A percentile compares a stretch with the other conserved stretches of the same genome.
Conservation (phyloP, 495 filamentous ascomycete species). For the Aspergillus taichungensis region DNA sequence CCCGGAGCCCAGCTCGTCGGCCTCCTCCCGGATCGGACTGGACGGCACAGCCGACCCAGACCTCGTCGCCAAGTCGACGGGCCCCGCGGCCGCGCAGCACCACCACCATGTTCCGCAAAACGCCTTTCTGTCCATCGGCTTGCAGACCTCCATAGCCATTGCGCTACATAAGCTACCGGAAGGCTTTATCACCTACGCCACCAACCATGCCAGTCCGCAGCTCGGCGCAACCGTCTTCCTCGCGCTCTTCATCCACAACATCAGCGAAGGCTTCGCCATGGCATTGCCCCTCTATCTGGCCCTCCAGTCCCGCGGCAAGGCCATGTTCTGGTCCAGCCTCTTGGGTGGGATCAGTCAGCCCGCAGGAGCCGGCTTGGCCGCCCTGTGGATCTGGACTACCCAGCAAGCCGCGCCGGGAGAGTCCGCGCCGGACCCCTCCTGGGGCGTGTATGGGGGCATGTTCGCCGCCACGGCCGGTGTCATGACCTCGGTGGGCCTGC, state of each 20-base stretch:
- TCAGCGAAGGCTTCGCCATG: slow-evolving; percentile 93
- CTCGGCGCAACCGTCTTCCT: slow-evolving; percentile 89
- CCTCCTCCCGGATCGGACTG: slow-evolving; percentile 4
- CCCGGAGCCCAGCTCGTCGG: slow-evolving; percentile 6
- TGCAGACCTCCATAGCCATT: slow-evolving; percentile 91
- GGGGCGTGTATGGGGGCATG: slow-evolving; percentile 75
- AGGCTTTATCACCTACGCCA: slow-evolving; percentile 97
- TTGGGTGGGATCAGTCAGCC: slow-evolving; percentile 85
- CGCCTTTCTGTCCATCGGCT: slow-evolving; percentile 82
- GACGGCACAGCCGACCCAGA: slow-evolving; percentile 18
- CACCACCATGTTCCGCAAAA: slow-evolving; percentile 97
- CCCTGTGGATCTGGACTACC: slow-evolving; percentile 66
- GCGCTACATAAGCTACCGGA: slow-evolving; percentile 95
- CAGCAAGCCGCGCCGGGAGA: slow-evolving; percentile 33
- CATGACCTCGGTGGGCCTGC: slow-evolving; percentile 86
- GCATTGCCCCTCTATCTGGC: slow-evolving; percentile 87
- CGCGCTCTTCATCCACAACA: slow-evolving; percentile 95
- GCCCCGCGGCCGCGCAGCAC: slow-evolving; percentile 45
- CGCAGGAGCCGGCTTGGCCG: slow-evolving; percentile 73
- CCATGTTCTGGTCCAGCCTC: slow-evolving; percentile 75
- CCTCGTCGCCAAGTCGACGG: slow-evolving; percentile 11
- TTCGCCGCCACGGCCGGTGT: slow-evolving; percentile 89
- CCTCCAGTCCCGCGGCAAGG: slow-evolving; percentile 60
- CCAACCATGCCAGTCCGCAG: slow-evolving; percentile 85
- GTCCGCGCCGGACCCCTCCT: slow-evolving; percentile 42